A percentile compares a stretch with the other conserved stretches of the same genome.
Evolutionary conservation across 768 basidiomycete genomes (phyloP).

Genomic region (Amylocystis lapponica): DNA sequence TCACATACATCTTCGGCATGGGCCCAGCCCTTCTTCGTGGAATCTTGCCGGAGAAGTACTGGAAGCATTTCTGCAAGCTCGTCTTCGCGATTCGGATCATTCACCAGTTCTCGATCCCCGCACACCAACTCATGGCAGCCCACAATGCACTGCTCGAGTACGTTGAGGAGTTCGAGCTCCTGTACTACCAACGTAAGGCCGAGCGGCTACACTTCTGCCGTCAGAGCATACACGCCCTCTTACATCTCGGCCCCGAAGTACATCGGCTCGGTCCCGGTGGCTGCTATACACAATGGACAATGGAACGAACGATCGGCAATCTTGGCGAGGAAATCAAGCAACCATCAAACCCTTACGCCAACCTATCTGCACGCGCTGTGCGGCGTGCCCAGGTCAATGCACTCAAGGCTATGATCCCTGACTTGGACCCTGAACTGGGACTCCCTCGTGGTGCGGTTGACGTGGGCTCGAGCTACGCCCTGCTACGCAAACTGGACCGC

Average conservation of each 20-base stretch:
- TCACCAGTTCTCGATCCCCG: conserved; percentile 12
- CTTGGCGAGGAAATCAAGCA: conserved; percentile 21
- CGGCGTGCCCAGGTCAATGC: conserved; percentile 19
- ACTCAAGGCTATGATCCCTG: conserved; percentile 7
- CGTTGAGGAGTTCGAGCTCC: conserved; percentile 27
- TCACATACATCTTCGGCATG: conserved; percentile 16
- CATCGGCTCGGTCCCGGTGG: conserved; percentile 13
- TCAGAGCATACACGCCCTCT: conserved; percentile 28
- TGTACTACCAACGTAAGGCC: conserved; percentile 27
- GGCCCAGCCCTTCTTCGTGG: conserved; percentile 21
- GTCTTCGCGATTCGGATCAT: conserved; percentile 20
- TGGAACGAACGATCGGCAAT: conserved; percentile 24
- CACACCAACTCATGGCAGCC: conserved; percentile 8
- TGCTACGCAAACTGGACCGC: background rate
- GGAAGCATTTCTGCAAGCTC: conserved; percentile 23
- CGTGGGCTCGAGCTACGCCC: background rate
- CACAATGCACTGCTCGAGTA: conserved; percentile 23
- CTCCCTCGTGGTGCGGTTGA: background rate
- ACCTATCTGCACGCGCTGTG: conserved; percentile 17
- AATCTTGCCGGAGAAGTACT: conserved; percentile 21
- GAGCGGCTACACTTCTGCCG: conserved; percentile 28
- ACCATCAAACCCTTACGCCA: conserved; percentile 21
- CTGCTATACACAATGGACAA: conserved; percentile 14
- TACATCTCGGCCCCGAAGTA: conserved; percentile 24
- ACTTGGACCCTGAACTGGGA: background rate